Evolutionary conservation across 2,329 filamentous ascomycete genomes (phyloP).

Genomic region (Colletotrichum sp.): DNA sequence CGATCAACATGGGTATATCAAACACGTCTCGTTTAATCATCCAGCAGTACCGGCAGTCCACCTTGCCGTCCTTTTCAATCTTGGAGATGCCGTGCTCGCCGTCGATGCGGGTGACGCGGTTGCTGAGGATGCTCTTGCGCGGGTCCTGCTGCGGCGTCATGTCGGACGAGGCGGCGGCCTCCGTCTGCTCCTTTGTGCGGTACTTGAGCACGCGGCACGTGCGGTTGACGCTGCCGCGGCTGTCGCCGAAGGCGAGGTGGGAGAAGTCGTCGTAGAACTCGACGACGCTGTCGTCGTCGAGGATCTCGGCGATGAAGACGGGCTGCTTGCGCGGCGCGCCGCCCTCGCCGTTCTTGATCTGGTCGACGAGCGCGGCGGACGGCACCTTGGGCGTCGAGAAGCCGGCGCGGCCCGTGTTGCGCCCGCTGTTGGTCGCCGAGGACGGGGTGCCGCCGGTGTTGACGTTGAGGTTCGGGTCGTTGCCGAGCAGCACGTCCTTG

Average conservation of each 20-base stretch:
- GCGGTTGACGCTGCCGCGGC: conserved; percentile 81
- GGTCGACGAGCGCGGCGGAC: conserved; percentile 44
- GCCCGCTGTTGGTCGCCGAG: conserved; percentile 47
- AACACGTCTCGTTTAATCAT: conserved; percentile 96
- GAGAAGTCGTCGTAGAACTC: conserved; percentile 97
- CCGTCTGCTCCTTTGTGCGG: conserved; percentile 70
- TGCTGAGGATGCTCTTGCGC: conserved; percentile 59
- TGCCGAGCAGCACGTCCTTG: conserved; percentile 85
- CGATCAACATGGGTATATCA: conserved; percentile 97
- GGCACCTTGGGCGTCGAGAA: conserved; percentile 58
- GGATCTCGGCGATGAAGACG: conserved; percentile 88
- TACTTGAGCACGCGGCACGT: conserved; percentile 91
- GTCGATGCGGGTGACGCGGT: conserved; percentile 66
- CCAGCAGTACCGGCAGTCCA: conserved; percentile 97
- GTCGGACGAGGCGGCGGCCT: conserved; percentile 30
- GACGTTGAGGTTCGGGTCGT: conserved; percentile 85
- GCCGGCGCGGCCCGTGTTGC: conserved; percentile 46
- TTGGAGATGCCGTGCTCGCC: conserved; percentile 81
- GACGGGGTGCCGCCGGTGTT: conserved; percentile 68
- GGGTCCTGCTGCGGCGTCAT: conserved; percentile 50
- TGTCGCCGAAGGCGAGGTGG: conserved; percentile 89
- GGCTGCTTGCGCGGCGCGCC: conserved; percentile 65
- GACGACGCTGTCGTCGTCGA: conserved; percentile 92
- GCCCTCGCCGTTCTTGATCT: conserved; percentile 40
- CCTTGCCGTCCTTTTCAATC: conserved; percentile 85